Base-by-base conservation (phyloP, 352 stramenopile species). In the Phytophthora aleatoria region DNA sequence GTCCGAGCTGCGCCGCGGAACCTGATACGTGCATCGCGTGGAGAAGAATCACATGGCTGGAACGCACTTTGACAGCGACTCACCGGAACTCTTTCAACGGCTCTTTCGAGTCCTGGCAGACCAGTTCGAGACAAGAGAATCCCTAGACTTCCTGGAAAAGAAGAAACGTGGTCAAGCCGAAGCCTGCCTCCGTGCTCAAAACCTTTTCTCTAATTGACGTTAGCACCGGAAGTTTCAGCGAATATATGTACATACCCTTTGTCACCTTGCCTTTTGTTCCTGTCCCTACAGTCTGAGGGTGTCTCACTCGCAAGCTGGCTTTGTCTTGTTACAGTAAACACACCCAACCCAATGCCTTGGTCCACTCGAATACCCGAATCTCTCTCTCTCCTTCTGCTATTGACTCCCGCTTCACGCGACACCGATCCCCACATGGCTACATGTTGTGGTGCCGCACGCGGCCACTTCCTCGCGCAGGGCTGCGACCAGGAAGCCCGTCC, bases 11-110 rank as follows among this genome's bases (percentile, higher is more conserved):
- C 44, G 16, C 45, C 61, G 67, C 1, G 71, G 67, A 30, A 52
- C 31, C 30, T 92, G 85, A 83, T 86, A 92, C 59, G 76, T 90
- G 24, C 86, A 90, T 36, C 76, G 74, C n/a, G 76, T 91, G 24
- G 50, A 80, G 26, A 83, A 72, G 50, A 91, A 92, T 54, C 85
- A 94, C 69, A 67, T 94, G 59, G 73, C 77, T 43, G 83, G 81
- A 2, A 92, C 83, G 4, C 71, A 77, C 53, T 90, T 83, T 44
- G 81, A 94, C 49, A 65, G 61, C 26, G 74, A 89, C 36, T 74
- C 85, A 26, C 57, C 65, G 1, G 75, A 79, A 39, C 59, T 94
- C 8, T 88, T 84, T 65, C 62, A 77, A 43, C 80, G 72, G 31
- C 79, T 94, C 36, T 89, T 94, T 60, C 67, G 38, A n/a, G 56